Base-by-base conservation (phyloP, 129 eudicot genomes). In the Pulicaria dysenterica region DNA sequence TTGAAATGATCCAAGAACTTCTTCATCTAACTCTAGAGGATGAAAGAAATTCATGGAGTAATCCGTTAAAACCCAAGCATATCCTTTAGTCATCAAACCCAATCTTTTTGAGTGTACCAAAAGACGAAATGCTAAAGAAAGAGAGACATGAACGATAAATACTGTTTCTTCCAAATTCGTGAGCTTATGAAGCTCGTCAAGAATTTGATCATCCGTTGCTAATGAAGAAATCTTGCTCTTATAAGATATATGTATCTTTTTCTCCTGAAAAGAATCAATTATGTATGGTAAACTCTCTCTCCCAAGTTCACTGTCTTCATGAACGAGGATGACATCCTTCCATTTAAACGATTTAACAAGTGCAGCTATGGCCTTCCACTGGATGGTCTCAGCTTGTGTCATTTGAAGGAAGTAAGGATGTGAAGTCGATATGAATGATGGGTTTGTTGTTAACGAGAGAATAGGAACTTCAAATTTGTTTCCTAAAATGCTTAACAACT, bases 381-480 rank as follows among this genome's bases (percentile, higher is more conserved):
- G 74, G 55, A 57, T 64, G 65, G 70, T 70, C 69, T 78, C 83
- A 46, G 43, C 71, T 42, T 57, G 65, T 62, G 74, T 41, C 40
- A 83, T 39, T 73, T 69, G 80, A 34, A 83, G 51, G 7, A 62
- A 74, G 51, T 68, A 79, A 24, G 63, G 74, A 66, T 19, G 15
- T 38, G 34, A 34, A n/a, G 6, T 12, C n/a, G 45, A n/a, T 47
- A 5, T 6, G 13, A 66, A 46, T 3, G 69, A 57, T 7, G 78
- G 64, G 51, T 48, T 49, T 14, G 67, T 6, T 42, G 78, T 24
- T 11, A 78, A 74, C 10, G 83, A 74, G 41, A 83, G 45, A 13
- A 83, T 38, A 8, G 83, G 83, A 48, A 83, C 75, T 62, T 70
- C 55, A 16, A 78, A 69, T 54, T 74, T 74, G 31, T 69, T 72